Evolutionary conservation across 495 filamentous ascomycete genomes (phyloP).

Genomic region (Penicillium robsamsonii): DNA sequence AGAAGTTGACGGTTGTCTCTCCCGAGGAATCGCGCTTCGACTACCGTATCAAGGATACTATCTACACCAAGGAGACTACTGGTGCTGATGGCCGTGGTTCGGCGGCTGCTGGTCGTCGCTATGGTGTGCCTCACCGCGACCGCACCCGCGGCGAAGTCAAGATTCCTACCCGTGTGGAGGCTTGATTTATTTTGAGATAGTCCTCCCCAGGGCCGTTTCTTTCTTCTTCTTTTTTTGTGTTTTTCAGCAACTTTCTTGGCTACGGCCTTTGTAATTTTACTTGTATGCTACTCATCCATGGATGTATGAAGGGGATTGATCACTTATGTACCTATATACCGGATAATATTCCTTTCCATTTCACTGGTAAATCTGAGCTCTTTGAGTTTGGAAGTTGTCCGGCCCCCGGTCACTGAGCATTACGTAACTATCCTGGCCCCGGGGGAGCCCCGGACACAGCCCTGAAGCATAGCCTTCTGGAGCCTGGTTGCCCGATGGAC

Average conservation of each 20-base stretch:
- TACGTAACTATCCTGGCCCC: too few relatives aligned
- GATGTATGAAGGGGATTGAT: slow-evolving; percentile 22
- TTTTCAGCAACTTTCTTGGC: slow-evolving; percentile 8
- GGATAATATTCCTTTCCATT: slow-evolving; percentile 11
- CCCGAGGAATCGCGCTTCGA: slow-evolving; percentile 65
- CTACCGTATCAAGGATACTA: slow-evolving; percentile 72
- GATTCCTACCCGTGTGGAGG: slow-evolving; percentile 63
- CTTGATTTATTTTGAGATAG: slow-evolving; percentile 24
- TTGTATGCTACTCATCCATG: slow-evolving; percentile 24
- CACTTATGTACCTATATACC: slow-evolving; percentile 34
- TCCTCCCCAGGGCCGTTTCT: not conserved
- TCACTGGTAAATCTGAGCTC: too few relatives aligned
- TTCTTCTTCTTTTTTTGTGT: not conserved
- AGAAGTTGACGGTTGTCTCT: slow-evolving; percentile 39
- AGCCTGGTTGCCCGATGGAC: too few relatives aligned
- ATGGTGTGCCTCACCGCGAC: slow-evolving; percentile 67
- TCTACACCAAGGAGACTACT: slow-evolving; percentile 54
- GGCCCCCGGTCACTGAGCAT: too few relatives aligned
- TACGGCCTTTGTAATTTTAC: slow-evolving; percentile 19
- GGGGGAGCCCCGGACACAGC: too few relatives aligned
- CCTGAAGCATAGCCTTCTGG: too few relatives aligned
- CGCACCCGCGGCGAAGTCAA: slow-evolving; percentile 71
- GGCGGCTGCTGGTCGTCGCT: slow-evolving; percentile 59
- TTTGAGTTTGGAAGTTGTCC: too few relatives aligned
- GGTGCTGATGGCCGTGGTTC: slow-evolving; percentile 59